phyloP scores from a whole-genome alignment of 202 grass and related monocot species.

The Schoenoplectus tabernaemontani region DNA sequence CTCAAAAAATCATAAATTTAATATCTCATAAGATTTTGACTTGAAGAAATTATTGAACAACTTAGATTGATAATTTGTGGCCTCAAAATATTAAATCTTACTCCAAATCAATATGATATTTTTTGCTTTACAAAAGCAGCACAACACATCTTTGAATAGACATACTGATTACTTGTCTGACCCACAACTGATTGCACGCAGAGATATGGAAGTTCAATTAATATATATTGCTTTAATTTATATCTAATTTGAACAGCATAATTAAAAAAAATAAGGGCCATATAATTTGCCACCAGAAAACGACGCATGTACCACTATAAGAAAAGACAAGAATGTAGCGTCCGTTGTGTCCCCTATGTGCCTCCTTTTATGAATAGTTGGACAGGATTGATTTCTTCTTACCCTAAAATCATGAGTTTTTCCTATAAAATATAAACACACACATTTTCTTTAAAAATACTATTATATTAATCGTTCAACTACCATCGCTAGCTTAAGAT shows the following conservation, averaged over 20 bases:
- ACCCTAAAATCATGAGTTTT: not conserved
- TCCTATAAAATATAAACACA: not conserved
- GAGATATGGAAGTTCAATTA: constrained; percentile 13
- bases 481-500: too few relatives aligned
- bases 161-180: constrained; percentile 1
- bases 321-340: constrained; percentile 25
- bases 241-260: not conserved
- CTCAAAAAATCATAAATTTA: too few relatives aligned
- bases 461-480: too few relatives aligned
- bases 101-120: too few relatives aligned
- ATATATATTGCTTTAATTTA: constrained; percentile 12
- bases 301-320: constrained; percentile 17
- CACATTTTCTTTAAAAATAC: not conserved
- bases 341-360: not conserved
- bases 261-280: constrained; percentile 20
- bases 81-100: too few relatives aligned
- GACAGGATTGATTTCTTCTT: not conserved
- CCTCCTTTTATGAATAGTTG: not conserved
- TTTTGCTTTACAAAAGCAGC: too few relatives aligned
- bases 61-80: too few relatives aligned
- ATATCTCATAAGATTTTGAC: too few relatives aligned
- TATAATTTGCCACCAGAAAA: constrained; percentile 10
- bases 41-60: too few relatives aligned
- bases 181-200: constrained; percentile 2
- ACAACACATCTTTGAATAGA: constrained; percentile 14